Percentiles rank a stretch among this genome's conserved stretches.
phyloP scores from a whole-genome alignment of 163 green algal genomes.

The Chlorella variabilis region DNA sequence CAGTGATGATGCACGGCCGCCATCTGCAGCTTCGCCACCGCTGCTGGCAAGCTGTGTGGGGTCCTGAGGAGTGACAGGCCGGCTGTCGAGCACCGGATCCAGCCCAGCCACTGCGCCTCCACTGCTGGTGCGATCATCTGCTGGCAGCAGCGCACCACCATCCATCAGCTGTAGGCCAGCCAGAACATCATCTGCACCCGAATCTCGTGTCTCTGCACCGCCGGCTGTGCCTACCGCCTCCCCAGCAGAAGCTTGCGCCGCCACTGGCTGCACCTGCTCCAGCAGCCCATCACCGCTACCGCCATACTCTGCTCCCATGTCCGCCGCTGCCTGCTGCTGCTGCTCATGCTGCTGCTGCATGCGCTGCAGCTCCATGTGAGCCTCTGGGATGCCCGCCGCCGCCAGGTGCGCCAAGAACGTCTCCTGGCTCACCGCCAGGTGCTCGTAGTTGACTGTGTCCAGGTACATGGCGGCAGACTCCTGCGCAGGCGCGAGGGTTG shows the following conservation, averaged over 20 bases:
- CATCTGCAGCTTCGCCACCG: no score
- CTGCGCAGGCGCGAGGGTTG: constrained; percentile 44
- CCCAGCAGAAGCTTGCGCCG: neutral
- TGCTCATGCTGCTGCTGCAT: constrained; percentile 5
- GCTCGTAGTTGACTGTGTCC: constrained; percentile 80
- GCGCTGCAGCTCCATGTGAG: constrained; percentile 49
- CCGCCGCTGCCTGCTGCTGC: neutral
- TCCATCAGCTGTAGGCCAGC: neutral
- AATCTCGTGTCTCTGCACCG: neutral
- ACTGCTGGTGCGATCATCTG: no score
- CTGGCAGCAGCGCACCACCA: no score
- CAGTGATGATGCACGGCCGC: no score
- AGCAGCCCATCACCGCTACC: neutral
- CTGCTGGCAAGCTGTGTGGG: no score
- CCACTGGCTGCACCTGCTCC: neutral
- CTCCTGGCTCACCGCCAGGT: constrained; percentile 77
- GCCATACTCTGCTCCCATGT: neutral
- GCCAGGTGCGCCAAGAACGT: constrained; percentile 87
- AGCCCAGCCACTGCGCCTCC: no score
- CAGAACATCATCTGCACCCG: neutral
- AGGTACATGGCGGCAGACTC: constrained; percentile 83
- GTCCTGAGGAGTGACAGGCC: no score
- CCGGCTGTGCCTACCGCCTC: no score
- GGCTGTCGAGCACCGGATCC: no score
- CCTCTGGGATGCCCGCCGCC: constrained; percentile 77